These are phyloP conservation scores for Perkinsus olseni DNA, from an alignment of 169 alveolate species.

Conservation along the genomic window DNA sequence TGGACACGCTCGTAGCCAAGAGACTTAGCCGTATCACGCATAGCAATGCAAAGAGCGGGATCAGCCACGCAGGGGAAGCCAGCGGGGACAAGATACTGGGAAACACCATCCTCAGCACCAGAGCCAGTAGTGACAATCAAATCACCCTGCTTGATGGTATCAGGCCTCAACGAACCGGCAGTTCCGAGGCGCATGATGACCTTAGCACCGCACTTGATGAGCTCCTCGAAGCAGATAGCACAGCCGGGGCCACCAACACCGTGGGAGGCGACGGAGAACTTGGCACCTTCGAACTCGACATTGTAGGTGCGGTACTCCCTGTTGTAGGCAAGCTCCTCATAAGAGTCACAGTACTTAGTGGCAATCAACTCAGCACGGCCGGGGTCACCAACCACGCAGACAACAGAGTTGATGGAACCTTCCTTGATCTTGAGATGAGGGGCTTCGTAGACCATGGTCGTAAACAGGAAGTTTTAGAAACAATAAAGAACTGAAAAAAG, in stretches of 20 bases:
- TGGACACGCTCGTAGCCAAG: constrained; percentile 13
- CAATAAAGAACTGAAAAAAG: no score
- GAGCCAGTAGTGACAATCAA: constrained; percentile 32
- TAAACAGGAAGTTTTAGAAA: no score
- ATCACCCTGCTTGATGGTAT: constrained; percentile 27
- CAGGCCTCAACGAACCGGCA: constrained; percentile 35
- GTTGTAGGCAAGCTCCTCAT: constrained; percentile 28
- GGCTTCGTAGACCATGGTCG: no score
- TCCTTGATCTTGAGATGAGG: constrained; percentile 20
- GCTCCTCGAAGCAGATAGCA: constrained; percentile 38
- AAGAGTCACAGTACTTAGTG: constrained; percentile 31
- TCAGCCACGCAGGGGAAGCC: constrained; percentile 42
- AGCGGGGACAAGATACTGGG: constrained; percentile 21
- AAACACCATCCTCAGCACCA: constrained; percentile 36
- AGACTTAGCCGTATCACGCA: constrained; percentile 22
- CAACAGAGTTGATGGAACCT: constrained; percentile 24
- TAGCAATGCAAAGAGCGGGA: constrained; percentile 18
- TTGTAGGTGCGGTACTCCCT: constrained; percentile 32
- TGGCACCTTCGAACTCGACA: constrained; percentile 26
- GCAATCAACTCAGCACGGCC: constrained; percentile 30
- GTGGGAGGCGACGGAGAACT: constrained; percentile 33
- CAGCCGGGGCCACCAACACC: constrained; percentile 40
- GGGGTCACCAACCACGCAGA: constrained; percentile 39
- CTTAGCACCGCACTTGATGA: constrained; percentile 17
- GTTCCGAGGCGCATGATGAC: constrained; percentile 27